phyloP scores from a whole-genome alignment of 352 stramenopile species.

The Albugo laibachii region DNA sequence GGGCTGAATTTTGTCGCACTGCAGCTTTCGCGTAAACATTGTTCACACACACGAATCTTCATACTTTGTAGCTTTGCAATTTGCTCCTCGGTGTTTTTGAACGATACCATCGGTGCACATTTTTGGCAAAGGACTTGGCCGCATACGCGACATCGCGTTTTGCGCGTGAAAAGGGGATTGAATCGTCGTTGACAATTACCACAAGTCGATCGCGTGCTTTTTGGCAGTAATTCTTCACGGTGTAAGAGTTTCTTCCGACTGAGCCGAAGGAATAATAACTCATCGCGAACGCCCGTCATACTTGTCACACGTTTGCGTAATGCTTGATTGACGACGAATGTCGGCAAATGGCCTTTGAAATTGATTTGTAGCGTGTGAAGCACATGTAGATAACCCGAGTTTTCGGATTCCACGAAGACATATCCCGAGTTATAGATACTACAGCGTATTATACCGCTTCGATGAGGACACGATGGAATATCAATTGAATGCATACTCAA shows the following conservation, averaged over 20 bases:
- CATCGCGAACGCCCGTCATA: conserved; percentile 38
- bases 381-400: conserved; percentile 61
- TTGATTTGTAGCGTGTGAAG: conserved; percentile 75
- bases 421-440: conserved; percentile 72
- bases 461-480: conserved; percentile 41
- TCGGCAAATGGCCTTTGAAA: conserved; percentile 52
- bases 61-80: too few species aligned
- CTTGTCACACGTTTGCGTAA: conserved; percentile 42
- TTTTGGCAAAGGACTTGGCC: conserved; percentile 55
- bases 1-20: too few species aligned
- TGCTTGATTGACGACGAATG: conserved; percentile 40
- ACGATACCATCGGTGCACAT: conserved; percentile 17
- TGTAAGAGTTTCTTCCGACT: conserved; percentile 31
- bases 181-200: conserved; percentile 44
- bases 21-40: too few species aligned
- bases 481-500: conserved; percentile 75
- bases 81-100: neutral
- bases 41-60: too few species aligned
- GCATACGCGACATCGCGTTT: conserved; percentile 49
- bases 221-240: conserved; percentile 49
- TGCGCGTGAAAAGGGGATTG: conserved; percentile 34
- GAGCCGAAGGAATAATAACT: conserved; percentile 36
- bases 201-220: conserved; percentile 28
- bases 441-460: conserved; percentile 44
- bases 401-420: conserved; percentile 60